phyloP scores from a whole-genome alignment of 441 rosid genomes.

The Bruguiera hainesii region DNA sequence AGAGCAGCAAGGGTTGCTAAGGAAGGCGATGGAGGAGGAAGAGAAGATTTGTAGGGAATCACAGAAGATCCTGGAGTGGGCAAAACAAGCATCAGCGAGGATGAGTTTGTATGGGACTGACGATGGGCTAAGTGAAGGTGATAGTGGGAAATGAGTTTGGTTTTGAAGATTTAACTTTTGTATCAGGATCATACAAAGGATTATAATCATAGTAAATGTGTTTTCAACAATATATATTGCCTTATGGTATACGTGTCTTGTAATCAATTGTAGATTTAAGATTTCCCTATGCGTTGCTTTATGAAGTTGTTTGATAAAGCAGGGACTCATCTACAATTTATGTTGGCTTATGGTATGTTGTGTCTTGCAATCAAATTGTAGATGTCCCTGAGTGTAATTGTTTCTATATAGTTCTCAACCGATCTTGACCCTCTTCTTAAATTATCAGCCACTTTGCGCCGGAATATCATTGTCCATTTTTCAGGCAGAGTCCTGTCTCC shows the following conservation, averaged over 20 bases:
- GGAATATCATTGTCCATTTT: too few species aligned
- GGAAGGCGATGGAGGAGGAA: conserved; percentile 56
- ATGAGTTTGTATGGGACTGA: conserved; percentile 25
- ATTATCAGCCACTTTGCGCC: too few species aligned
- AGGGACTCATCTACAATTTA: too few species aligned
- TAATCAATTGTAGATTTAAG: too few species aligned
- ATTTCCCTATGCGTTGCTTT: too few species aligned
- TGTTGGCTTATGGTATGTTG: too few species aligned
- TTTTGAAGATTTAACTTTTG: conserved; percentile 5
- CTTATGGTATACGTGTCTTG: too few species aligned
- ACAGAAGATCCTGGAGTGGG: conserved; percentile 57
- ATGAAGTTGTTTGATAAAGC: too few species aligned
- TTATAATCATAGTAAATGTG: background rate
- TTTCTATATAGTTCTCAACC: too few species aligned
- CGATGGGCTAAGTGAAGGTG: conserved; percentile 38
- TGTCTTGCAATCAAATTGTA: too few species aligned
- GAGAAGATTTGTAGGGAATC: conserved; percentile 62
- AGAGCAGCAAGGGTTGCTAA: conserved; percentile 47
- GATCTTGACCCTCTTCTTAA: background rate
- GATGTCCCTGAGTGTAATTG: conserved; percentile 17
- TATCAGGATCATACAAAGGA: background rate
- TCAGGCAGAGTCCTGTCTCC: too few species aligned
- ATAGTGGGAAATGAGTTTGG: conserved; percentile 4
- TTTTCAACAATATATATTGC: too few species aligned
- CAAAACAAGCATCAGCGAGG: conserved; percentile 62